Base-by-base conservation (phyloP, 805 yeast genomes). In the Komagataella mondaviorum region DNA sequence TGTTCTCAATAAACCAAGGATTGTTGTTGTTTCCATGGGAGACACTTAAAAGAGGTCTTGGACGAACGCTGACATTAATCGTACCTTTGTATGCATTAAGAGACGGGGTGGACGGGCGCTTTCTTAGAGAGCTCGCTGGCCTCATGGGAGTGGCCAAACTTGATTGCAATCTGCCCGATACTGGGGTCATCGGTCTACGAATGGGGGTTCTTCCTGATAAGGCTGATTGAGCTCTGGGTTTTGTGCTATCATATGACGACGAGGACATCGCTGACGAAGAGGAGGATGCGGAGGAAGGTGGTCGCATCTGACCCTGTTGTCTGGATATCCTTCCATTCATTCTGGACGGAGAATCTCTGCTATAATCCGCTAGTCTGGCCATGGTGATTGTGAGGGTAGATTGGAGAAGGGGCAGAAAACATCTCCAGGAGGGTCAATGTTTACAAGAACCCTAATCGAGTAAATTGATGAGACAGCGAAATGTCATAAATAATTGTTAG, bases 1-100 rank as follows among this genome's bases (percentile, higher is more conserved):
- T 12, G 6, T 71, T 63, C 53, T 73, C 75, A 48, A 76, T 72
- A 52, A 57, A 64, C 83, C 78, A 85, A 17, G 60, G 68, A 53
- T 58, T 52, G 46, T 48, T 48, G 20, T 51, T 47, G 16, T 51
- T 60, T 49, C 45, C 48, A 14, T 51, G 43, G 14, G 46, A 45
- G 5, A 50, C 50, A 23, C 52, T 49, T 14, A 60, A 56, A 57
- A 70, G 62, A 0, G 96, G 96, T 56, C 83, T 81, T 16, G 90
- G 88, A 54, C 96, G 70, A 10, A 88, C 76, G 0, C 89, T 77
- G 1, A 88, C 96, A 1, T 78, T 75, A 55, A 88, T 88, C 14
- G 83, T 73, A 1, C 95, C 95, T 3, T 79, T 73, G 59, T 83
- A 85, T 48, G 45, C 22, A 12, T n/a, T 47, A 44, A 16, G 6